phyloP scores from a whole-genome alignment of 257 asterid species.

The Salvia hispanica region DNA sequence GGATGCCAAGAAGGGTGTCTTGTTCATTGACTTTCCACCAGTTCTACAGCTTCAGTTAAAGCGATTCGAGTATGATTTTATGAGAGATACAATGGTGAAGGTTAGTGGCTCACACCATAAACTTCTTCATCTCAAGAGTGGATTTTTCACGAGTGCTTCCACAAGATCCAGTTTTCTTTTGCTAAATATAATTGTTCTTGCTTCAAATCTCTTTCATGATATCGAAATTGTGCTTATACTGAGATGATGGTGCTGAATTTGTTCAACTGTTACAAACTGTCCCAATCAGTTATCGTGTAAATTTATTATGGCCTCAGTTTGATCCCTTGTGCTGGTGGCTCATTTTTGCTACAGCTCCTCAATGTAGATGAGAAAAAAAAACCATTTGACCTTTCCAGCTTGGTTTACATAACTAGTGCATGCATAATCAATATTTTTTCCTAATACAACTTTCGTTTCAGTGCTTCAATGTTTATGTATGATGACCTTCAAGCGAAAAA shows the following conservation, averaged over 20 bases:
- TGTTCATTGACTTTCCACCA: constrained; percentile 84
- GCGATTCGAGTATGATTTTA: constrained; percentile 85
- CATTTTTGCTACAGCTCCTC: constrained; percentile 16
- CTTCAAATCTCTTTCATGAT: constrained; percentile 13
- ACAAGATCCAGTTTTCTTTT: not conserved
- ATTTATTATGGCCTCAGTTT: not conserved
- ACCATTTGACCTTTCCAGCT: not conserved
- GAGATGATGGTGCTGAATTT: constrained; percentile 15
- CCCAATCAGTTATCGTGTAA: not conserved
- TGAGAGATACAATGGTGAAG: constrained; percentile 93
- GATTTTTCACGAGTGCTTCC: constrained; percentile 21
- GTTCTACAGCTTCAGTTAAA: constrained; percentile 85
- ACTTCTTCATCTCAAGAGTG: not conserved
- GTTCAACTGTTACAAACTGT: not conserved
- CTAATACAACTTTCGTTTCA: not conserved
- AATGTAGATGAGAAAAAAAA: constrained; percentile 8
- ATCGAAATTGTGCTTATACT: not conserved
- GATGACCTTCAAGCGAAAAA: constrained; percentile 20
- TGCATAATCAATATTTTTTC: constrained; percentile 10
- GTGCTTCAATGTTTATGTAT: constrained; percentile 1
- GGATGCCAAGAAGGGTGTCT: constrained; percentile 92
- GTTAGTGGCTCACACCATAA: constrained; percentile 44
- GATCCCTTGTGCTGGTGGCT: constrained; percentile 21
- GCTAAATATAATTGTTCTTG: constrained; percentile 16
- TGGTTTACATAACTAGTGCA: not conserved